Base-by-base conservation (phyloP, 1,139 yeast genomes). In the Protomyces lactucae-debilis region DNA sequence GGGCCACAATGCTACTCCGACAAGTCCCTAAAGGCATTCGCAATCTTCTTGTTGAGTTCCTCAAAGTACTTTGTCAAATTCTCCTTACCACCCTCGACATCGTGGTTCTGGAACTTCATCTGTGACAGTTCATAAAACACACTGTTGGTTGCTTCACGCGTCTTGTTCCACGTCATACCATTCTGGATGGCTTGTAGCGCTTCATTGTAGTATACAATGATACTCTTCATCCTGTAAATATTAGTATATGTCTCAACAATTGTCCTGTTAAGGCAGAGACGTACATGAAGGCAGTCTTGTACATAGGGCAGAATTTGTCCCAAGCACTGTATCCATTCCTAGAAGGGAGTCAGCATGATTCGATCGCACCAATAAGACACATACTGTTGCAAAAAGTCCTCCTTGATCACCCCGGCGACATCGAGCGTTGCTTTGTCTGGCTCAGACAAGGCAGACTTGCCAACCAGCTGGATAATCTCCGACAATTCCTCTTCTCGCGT, bases 181-280 rank as follows among this genome's bases (percentile, higher is more conserved):
- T 88, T 86, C 57, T 97, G 83, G 70, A 92, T 87, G 16, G 98
- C 96, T 81, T 90, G 92, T 80, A 92, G 98, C 43, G 99, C 98
- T 80, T 93, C 98, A 71, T 93, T 97, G 74, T 88, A 85, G 79
- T 93, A 93, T 53, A 91, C 78, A 68, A 91, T 85, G 73, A 93
- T 93, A 25, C 93, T 87, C 78, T 88, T 90, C 97, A 93, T 91
- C 99, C 95, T 93, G 76, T 90, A 95, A 72, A 84, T 87, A 66
- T 99, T 93, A 83, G 95, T 93, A 93, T 74, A 93, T 88, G 72
- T 99, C 99, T 80, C 99, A 93, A 86, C 91, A 93, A 61, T 96
- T 96, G 79, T 93, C 99, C 76, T 93, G 95, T 37, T 37, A 14
- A 12, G 10, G 43, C 43, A 12, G 16, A 37, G 43, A 2, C 43